A percentile compares a stretch with the other conserved stretches of the same genome.
Evolutionary conservation across 768 basidiomycete genomes (phyloP).

Genomic region (Dacryopinax spathularia): DNA sequence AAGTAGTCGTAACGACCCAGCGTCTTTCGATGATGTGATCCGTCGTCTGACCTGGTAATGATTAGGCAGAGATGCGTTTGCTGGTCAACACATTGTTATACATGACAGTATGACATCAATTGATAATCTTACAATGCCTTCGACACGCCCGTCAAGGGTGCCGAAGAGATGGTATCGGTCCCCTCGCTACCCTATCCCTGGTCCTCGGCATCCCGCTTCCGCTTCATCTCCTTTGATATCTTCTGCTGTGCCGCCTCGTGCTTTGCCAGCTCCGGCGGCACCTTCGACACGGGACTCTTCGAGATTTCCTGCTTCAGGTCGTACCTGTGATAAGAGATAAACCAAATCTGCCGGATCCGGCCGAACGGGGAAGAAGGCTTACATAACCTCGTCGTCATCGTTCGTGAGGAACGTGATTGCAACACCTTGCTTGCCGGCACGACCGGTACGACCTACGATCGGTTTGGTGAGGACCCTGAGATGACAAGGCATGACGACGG

Average conservation of each 20-base stretch:
- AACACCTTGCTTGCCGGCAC: constrained; percentile 87
- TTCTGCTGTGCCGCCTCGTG: constrained; percentile 87
- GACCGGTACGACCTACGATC: constrained; percentile 77
- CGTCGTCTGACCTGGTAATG: too few species aligned
- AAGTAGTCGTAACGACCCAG: too few species aligned
- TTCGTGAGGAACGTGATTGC: constrained; percentile 94
- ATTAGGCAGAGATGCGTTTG: too few species aligned
- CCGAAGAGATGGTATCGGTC: too few species aligned
- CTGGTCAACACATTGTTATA: too few species aligned
- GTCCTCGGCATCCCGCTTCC: constrained; percentile 77
- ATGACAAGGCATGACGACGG: not conserved
- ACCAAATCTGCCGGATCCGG: constrained; percentile 7
- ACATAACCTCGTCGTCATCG: constrained; percentile 96
- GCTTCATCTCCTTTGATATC: constrained; percentile 88
- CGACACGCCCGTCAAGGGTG: too few species aligned
- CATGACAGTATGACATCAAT: too few species aligned
- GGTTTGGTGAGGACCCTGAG: constrained; percentile 7
- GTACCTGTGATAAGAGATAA: constrained; percentile 44
- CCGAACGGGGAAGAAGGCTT: constrained; percentile 25
- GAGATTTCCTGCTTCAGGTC: constrained; percentile 93
- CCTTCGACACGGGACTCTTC: constrained; percentile 86
- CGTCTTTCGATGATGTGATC: too few species aligned
- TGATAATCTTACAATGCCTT: too few species aligned
- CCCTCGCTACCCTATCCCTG: too few species aligned
- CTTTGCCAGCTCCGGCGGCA: constrained; percentile 72